Conservation (phyloP, 805 yeast species). For the Candida schatavii region DNA sequence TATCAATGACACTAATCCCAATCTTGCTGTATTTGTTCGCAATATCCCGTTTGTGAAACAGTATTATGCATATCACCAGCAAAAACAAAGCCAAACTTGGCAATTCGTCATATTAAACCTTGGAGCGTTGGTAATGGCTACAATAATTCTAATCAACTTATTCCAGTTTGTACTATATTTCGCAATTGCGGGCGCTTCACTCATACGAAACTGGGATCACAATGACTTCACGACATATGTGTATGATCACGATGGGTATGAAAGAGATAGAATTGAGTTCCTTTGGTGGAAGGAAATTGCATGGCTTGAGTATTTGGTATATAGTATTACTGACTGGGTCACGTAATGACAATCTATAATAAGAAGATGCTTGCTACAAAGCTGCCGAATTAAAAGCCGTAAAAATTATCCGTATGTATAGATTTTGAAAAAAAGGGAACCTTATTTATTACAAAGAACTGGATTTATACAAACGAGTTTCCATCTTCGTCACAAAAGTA, state of each 20-base stretch:
- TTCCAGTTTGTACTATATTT: slow-evolving; percentile 16
- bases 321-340: slow-evolving; percentile 16
- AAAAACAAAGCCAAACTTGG: slow-evolving; percentile 19
- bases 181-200: neutral
- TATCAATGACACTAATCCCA: slow-evolving; percentile 1
- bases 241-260: slow-evolving; percentile 9
- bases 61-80: slow-evolving; percentile 22
- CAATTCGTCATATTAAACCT: slow-evolving; percentile 20
- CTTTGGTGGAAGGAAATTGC: slow-evolving; percentile 32
- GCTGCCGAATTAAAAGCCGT: neutral
- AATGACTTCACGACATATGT: slow-evolving; percentile 5
- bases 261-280: slow-evolving; percentile 9
- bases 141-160: slow-evolving; percentile 17
- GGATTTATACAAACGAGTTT: too few species aligned
- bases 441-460: slow-evolving; percentile 4
- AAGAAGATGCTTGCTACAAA: neutral
- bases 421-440: slow-evolving; percentile 1
- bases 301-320: slow-evolving; percentile 28
- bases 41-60: slow-evolving; percentile 32
- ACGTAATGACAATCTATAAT: neutral
- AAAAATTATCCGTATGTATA: slow-evolving; percentile 1
- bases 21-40: slow-evolving; percentile 15
- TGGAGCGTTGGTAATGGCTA: slow-evolving; percentile 19
- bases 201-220: neutral
- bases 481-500: neutral